These are phyloP conservation scores for Curvularia lunata DNA, from an alignment of 2,329 filamentous ascomycete genomes.

Conservation along the genomic window DNA sequence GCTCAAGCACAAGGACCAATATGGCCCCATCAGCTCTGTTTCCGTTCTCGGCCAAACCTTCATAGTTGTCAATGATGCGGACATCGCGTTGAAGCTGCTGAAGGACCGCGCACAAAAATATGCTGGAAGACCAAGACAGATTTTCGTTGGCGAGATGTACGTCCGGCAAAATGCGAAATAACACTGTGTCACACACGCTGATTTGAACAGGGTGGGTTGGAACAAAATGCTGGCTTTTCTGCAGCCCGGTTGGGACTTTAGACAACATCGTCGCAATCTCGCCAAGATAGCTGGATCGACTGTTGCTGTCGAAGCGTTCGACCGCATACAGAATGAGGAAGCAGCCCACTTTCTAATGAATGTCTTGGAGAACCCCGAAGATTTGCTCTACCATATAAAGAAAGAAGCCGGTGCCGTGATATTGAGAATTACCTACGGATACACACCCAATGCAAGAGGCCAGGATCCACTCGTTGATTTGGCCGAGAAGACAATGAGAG, in stretches of 20 bases:
- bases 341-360: slow-evolving; percentile 38
- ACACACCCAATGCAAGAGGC: slow-evolving; percentile 51
- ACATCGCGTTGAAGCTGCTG: slow-evolving; percentile 35
- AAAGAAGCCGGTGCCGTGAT: slow-evolving; percentile 39
- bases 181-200: neutral
- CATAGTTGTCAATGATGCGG: slow-evolving; percentile 38
- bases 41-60: slow-evolving; percentile 40
- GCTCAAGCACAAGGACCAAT: slow-evolving; percentile 51
- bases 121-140: slow-evolving; percentile 31
- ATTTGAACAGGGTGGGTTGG: slow-evolving; percentile 33
- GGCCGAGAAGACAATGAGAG: slow-evolving; percentile 49
- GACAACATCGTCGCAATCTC: slow-evolving; percentile 35
- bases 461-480: slow-evolving; percentile 55
- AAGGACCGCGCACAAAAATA: slow-evolving; percentile 28
- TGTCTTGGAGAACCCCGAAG: slow-evolving; percentile 27
- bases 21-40: slow-evolving; percentile 42
- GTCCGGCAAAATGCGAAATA: neutral
- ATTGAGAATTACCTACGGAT: slow-evolving; percentile 48
- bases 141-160: slow-evolving; percentile 37
- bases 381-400: slow-evolving; percentile 37
- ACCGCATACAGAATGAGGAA: slow-evolving; percentile 39
- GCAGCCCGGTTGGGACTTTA: slow-evolving; percentile 31
- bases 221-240: slow-evolving; percentile 30
- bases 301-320: slow-evolving; percentile 30
- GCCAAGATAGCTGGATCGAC: slow-evolving; percentile 35